phyloP scores from a whole-genome alignment of 371 early-diverging fungal genomes.

The Neoconidiobolus thromboides region DNA sequence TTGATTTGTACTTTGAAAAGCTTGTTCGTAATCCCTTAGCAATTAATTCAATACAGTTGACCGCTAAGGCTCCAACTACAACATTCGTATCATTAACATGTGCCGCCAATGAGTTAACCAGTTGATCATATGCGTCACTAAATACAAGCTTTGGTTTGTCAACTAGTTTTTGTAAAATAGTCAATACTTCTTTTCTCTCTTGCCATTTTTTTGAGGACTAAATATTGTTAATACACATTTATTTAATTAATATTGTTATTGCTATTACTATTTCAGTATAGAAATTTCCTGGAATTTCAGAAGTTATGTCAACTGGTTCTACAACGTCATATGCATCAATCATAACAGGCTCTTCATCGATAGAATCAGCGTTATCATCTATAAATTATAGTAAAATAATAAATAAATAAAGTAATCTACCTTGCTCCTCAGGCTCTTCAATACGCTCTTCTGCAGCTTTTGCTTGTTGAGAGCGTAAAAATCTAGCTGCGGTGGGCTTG shows the following conservation, averaged over 20 bases:
- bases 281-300: slow-evolving; percentile 64
- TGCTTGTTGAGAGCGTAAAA: slow-evolving; percentile 59
- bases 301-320: slow-evolving; percentile 78
- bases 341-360: slow-evolving; percentile 27
- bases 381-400: slow-evolving; percentile 2
- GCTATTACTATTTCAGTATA: slow-evolving; percentile 34
- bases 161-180: slow-evolving; percentile 40
- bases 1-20: slow-evolving; percentile 56
- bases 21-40: slow-evolving; percentile 56
- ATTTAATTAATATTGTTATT: slow-evolving; percentile 1
- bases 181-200: slow-evolving; percentile 82
- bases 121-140: slow-evolving; percentile 51
- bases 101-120: slow-evolving; percentile 65
- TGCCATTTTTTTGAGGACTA: slow-evolving; percentile 82
- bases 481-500: slow-evolving; percentile 40
- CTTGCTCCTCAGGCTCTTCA: slow-evolving; percentile 13
- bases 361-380: slow-evolving; percentile 14
- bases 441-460: slow-evolving; percentile 22
- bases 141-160: slow-evolving; percentile 62
- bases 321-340: slow-evolving; percentile 63
- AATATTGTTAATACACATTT: not conserved
- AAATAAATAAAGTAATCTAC: not conserved
- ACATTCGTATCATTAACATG: slow-evolving; percentile 81
- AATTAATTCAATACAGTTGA: slow-evolving; percentile 67
- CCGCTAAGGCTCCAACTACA: slow-evolving; percentile 50